Percentiles rank a stretch among this genome's conserved stretches.
Conservation (phyloP, 2,329 filamentous ascomycete species). For the Nemania abortiva region DNA sequence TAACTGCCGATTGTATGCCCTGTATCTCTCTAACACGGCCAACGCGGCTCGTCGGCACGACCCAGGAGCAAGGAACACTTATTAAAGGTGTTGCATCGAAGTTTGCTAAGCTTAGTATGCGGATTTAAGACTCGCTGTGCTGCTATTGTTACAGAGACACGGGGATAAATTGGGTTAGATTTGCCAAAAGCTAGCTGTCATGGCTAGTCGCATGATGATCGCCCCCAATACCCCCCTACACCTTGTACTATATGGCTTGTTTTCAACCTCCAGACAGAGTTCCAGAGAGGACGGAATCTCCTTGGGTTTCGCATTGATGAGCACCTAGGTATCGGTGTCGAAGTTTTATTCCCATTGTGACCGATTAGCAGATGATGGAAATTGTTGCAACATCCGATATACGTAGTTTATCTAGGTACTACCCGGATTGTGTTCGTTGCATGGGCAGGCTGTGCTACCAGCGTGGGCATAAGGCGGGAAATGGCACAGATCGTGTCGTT, state of each 20-base stretch:
- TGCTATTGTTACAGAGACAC: conserved; percentile 30
- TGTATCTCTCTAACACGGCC: conserved; percentile 12
- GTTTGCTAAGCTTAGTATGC: conserved; percentile 8
- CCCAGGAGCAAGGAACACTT: conserved; percentile 6
- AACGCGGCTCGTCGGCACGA: conserved; percentile 6
- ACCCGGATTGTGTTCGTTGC: too few relatives aligned
- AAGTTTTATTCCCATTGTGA: neutral
- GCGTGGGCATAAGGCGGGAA: too few relatives aligned
- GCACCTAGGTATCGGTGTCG: neutral
- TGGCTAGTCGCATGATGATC: conserved; percentile 32
- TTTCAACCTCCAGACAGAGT: neutral
- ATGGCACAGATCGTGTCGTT: too few relatives aligned
- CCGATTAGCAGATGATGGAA: too few relatives aligned
- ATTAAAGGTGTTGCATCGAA: conserved; percentile 9
- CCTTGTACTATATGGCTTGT: conserved; percentile 5
- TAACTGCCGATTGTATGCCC: conserved; percentile 17
- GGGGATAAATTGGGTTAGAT: conserved; percentile 33
- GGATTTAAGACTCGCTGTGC: conserved; percentile 25
- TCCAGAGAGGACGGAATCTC: neutral
- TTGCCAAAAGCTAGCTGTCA: conserved; percentile 30
- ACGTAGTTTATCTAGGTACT: too few relatives aligned
- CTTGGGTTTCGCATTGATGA: conserved; percentile 8
- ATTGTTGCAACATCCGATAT: too few relatives aligned
- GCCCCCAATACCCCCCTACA: conserved; percentile 22
- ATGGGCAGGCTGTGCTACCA: too few relatives aligned